Base-by-base conservation (phyloP, 306 rosid species). In the Cucurbita moschata region DNA sequence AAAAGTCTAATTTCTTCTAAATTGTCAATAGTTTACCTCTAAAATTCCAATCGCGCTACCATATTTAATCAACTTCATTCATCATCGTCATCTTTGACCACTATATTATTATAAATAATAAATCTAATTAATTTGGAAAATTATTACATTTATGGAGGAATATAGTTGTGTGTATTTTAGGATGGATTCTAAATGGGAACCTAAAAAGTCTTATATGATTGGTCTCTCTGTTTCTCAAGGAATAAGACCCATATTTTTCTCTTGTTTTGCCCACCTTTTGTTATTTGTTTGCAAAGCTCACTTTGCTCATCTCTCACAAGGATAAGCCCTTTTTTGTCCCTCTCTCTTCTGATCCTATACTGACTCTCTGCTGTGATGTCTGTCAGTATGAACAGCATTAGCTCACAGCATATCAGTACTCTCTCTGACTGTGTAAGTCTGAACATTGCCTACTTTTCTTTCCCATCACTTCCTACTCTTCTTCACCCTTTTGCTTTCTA, bases 241-340 rank as follows among this genome's bases (percentile, higher is more conserved):
- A 53, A 53, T 16, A 53, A 53, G 3, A 53, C 23, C 57, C 19
- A 53, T 16, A 3, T 19, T 44, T 50, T 60, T 23, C 46, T 64
- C 83, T 72, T 76, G 62, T 71, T 78, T 75, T 80, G 78, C 85
- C 84, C 77, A 71, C 18, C 71, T 30, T 30, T 30, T 30, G 79
- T 72, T 71, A 69, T 19, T 80, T 77, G 68, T 80, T 81, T 72
- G 49, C 80, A 75, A 52, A 61, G 30, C 43, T 64, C 83, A 77
- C 75, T 39, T 30, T 10, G 18, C 75, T 72, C 78, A 68, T 79
- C 67, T 81, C 50, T 69, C 77, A 21, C 73, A 56, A 71, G 43
- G 83, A 83, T 82, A 56, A 82, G 63, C 39, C 69, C 74, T 56
- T 14, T 69, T 78, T 78, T 69, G 77, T 30, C 77, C 49, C 71